Evolutionary conservation across 2,329 filamentous ascomycete species (phyloP).

Genomic region (Penicillium frequentans): DNA sequence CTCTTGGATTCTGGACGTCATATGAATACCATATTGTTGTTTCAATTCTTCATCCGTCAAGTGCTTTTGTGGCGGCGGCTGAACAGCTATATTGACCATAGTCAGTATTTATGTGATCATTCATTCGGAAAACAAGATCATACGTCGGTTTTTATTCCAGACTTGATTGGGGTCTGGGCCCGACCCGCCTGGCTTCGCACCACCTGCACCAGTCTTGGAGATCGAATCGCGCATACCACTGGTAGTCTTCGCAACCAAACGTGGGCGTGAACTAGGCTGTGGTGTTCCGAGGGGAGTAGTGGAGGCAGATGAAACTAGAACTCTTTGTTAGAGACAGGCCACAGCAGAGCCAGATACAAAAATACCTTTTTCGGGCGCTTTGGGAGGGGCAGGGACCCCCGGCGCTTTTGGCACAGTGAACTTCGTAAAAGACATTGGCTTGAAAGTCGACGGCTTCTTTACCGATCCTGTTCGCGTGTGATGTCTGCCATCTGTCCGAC

Average conservation of each 20-base stretch:
- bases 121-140: slow-evolving; percentile 17
- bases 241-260: slow-evolving; percentile 64
- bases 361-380: slow-evolving; percentile 57
- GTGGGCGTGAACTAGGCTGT: slow-evolving; percentile 54
- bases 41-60: slow-evolving; percentile 69
- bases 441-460: slow-evolving; percentile 64
- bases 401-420: slow-evolving; percentile 64
- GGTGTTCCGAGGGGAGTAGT: slow-evolving; percentile 40
- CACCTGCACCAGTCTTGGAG: slow-evolving; percentile 49
- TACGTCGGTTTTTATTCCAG: slow-evolving; percentile 69
- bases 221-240: slow-evolving; percentile 52
- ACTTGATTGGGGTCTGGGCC: slow-evolving; percentile 68
- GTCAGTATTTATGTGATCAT: slow-evolving; percentile 20
- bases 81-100: slow-evolving; percentile 43
- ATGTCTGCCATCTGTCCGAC: slow-evolving; percentile 52
- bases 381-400: slow-evolving; percentile 51
- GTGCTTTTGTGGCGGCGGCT: slow-evolving; percentile 60
- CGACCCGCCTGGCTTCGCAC: slow-evolving; percentile 46
- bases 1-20: slow-evolving; percentile 64
- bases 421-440: slow-evolving; percentile 66
- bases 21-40: slow-evolving; percentile 67
- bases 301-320: slow-evolving; percentile 36
- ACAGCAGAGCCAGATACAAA: slow-evolving; percentile 4
- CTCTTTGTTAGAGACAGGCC: slow-evolving; percentile 7
- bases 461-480: slow-evolving; percentile 50